Conservation (phyloP, 257 asterid genomes). For the Solanum chiquidenum region DNA sequence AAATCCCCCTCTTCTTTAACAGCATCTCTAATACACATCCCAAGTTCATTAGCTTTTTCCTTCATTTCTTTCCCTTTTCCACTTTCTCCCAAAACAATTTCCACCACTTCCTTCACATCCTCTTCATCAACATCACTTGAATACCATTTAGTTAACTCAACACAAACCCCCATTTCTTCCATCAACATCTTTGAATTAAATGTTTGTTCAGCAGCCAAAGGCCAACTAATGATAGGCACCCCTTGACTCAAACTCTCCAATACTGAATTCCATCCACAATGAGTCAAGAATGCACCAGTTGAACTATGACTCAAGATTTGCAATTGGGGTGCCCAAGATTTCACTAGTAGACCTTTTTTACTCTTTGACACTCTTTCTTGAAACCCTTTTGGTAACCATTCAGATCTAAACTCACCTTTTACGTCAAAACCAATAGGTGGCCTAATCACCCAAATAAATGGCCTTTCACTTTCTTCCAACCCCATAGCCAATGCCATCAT, state of each 20-base stretch:
- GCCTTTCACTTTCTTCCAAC: constrained; percentile 39
- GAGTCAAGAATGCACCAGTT: constrained; percentile 71
- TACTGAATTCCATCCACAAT: constrained; percentile 88
- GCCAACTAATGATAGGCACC: constrained; percentile 88
- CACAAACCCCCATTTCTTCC: constrained; percentile 78
- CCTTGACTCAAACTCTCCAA: constrained; percentile 88
- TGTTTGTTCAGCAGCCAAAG: constrained; percentile 86
- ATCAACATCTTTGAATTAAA: constrained; percentile 69
- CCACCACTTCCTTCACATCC: constrained; percentile 50
- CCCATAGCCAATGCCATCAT: constrained; percentile 85
- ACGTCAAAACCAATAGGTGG: constrained; percentile 61
- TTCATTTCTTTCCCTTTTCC: constrained; percentile 50
- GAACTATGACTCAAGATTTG: constrained; percentile 69
- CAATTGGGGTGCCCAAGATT: constrained; percentile 88
- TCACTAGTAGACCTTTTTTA: constrained; percentile 46
- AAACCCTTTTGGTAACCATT: constrained; percentile 66
- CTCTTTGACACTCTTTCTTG: constrained; percentile 18
- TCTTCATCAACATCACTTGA: constrained; percentile 26
- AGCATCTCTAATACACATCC: constrained; percentile 45
- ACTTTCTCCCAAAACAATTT: constrained; percentile 33
- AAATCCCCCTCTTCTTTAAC: constrained; percentile 29
- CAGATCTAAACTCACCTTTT: constrained; percentile 40
- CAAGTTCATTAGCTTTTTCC: constrained; percentile 43
- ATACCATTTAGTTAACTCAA: constrained; percentile 47
- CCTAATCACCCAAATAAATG: constrained; percentile 84